Evolutionary conservation across 345 rosid genomes (phyloP).

Genomic region (Boechera stricta): DNA sequence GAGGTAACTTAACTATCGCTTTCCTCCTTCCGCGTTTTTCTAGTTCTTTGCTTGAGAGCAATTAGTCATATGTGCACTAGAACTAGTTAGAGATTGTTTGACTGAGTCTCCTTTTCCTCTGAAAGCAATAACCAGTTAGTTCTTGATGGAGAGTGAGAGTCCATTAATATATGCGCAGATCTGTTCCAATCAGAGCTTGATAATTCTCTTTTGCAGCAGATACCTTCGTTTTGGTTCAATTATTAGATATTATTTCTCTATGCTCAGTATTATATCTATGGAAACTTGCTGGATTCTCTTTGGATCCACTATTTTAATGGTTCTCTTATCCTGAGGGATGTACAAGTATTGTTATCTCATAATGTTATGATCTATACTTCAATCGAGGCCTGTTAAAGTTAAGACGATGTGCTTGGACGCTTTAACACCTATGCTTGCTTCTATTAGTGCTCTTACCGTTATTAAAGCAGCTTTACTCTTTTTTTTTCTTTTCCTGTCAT

Average conservation of each 20-base stretch:
- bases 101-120: too few relatives aligned
- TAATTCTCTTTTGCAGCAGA: background rate
- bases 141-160: background rate
- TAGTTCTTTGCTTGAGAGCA: too few relatives aligned
- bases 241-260: too few relatives aligned
- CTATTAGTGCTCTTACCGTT: background rate
- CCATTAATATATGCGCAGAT: background rate
- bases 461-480: background rate
- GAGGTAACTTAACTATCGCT: conserved; percentile 50
- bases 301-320: background rate
- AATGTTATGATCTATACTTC: background rate
- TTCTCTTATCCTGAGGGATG: too few relatives aligned
- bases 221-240: background rate
- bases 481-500: background rate
- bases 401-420: background rate
- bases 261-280: background rate
- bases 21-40: background rate
- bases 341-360: background rate
- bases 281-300: background rate
- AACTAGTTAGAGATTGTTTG: background rate
- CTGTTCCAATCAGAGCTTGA: background rate
- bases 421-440: background rate
- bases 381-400: background rate
- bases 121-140: too few relatives aligned
- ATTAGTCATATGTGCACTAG: background rate